Base-by-base conservation (phyloP, 2,329 filamentous ascomycete genomes). In the Akanthomyces lecanii region DNA sequence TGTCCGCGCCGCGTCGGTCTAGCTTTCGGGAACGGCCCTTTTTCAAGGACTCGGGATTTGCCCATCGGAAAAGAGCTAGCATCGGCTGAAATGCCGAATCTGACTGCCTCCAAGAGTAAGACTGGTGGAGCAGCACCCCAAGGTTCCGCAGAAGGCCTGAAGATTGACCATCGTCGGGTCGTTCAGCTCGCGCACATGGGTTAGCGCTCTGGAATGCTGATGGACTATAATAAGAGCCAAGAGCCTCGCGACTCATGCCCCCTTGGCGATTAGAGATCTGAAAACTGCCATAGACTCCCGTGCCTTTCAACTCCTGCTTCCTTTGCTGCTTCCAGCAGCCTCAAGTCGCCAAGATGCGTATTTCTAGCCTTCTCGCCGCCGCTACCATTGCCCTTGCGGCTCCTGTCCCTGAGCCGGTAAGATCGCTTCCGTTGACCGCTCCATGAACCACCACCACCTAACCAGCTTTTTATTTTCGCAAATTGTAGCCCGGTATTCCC, bases 401-500 rank as follows among this genome's bases (percentile, higher is more conserved):
- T 14, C 70, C 70, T 7, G 67, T 69, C 55, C 71, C 71, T 30
- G 63, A 67, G 58, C 71, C 72, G 18, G 70, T 71, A 66, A n/a
- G 62, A 62, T n/a, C 5, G 4, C 42, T 51, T 21, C n/a, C 36
- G 6, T 38, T 25, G 38, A 47, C 44, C 44, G 30, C 56, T 40
- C n/a, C 28, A n/a, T 11, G 36, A 45, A 38, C 47, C 38, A 47
- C 21, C 44, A 51, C 8, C 36, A 14, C 14, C 61, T 55, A 38
- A 53, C 28, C 50, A 21, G 28, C n/a, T 48, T 11, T 23, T 38
- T 12, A n/a, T 33, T 38, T 7, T 25, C 28, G 33, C 42, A 38
- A 11, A 30, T 14, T 38, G 18, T 11, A 83, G 73, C 85, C 88
- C 8, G 85, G 85, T 47, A 85, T 92, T 64, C 90, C 90, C 21